Evolutionary conservation across 371 early-diverging fungal genomes (phyloP), one percentile per base, ranked within the genome.

Genomic region (Coemansia sp.): DNA sequence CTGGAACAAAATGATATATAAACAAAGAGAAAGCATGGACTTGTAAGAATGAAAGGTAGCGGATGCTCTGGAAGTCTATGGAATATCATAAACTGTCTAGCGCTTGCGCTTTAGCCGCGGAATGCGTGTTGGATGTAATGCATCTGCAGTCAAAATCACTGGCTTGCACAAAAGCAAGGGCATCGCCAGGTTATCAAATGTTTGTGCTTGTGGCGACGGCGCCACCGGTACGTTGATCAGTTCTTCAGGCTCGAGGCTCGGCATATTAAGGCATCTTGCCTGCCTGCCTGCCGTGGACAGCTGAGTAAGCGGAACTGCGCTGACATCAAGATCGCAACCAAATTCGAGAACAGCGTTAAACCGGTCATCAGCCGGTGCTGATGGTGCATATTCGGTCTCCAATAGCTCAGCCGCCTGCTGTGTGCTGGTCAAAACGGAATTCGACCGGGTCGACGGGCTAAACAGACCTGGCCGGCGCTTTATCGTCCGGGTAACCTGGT

Each of bases 31-130:
- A 20, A 20, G 20, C 20, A 20, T 20, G 20, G 20, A 20, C 20
- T 20, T 20, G 20, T 20, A 20, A 20, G 20, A 20, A 20, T 20
- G 20, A 20, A 20, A 20, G 20, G 20, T 20, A 20, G 20, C 20
- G 20, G 20, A 20, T 20, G 20, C 20, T 20, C 20, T 20, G 20
- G 20, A 20, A 20, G 20, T 20, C 20, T 20, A 20, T 20, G 20
- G 20, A 20, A 20, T 20, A 20, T 45, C 54, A 54, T 4, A 30
- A 30, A 31, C 50, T 4, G 50, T 20, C 42, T 59, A 61, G 59
- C 75, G 75, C 63, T 75, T 75, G 66, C 71, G 76, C 63, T 75
- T 75, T 20, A 71, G 51, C 11, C 58, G 71, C 3, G 76, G 76
- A 38, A 75, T 75, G 43, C 76, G 76, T 1, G 72, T 63, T 1